These are phyloP conservation scores for Singerocomus inundabilis DNA, from an alignment of 1,284 basidiomycete species.

Conservation along the genomic window DNA sequence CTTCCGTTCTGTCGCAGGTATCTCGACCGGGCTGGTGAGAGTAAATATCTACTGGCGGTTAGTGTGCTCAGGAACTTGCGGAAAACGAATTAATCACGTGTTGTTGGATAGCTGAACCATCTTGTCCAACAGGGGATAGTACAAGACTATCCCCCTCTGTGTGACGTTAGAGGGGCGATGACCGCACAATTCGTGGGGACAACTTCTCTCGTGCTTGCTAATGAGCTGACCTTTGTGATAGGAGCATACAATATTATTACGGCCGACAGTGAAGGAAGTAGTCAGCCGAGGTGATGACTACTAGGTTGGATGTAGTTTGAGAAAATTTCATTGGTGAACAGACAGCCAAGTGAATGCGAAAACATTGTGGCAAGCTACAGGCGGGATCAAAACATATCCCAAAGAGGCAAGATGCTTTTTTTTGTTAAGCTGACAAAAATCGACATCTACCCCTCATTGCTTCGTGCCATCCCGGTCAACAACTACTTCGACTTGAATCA, in stretches of 20 bases:
- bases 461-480: not conserved
- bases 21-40: slow-evolving; percentile 91
- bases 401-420: slow-evolving; percentile 18
- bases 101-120: slow-evolving; percentile 70
- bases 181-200: slow-evolving; percentile 87
- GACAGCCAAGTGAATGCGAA: slow-evolving; percentile 10
- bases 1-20: slow-evolving; percentile 96
- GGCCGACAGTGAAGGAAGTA: slow-evolving; percentile 93
- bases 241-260: slow-evolving; percentile 92
- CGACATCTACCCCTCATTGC: not conserved
- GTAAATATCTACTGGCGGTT: slow-evolving; percentile 90
- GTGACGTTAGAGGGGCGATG: slow-evolving; percentile 80
- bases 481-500: not conserved
- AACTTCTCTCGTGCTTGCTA: not conserved
- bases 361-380: too few species aligned
- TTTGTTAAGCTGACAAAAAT: not conserved
- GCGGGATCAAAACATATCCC: slow-evolving; percentile 24
- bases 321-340: not conserved
- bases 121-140: slow-evolving; percentile 89
- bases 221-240: slow-evolving; percentile 30
- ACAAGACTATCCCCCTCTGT: slow-evolving; percentile 92
- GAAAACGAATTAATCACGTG: not conserved
- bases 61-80: slow-evolving; percentile 31
- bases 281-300: slow-evolving; percentile 95
- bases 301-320: slow-evolving; percentile 34